A percentile compares a stretch with the other conserved stretches of the same genome.
These are phyloP conservation scores for Prunus campanulata DNA, from an alignment of 306 rosid species.

Conservation along the genomic window DNA sequence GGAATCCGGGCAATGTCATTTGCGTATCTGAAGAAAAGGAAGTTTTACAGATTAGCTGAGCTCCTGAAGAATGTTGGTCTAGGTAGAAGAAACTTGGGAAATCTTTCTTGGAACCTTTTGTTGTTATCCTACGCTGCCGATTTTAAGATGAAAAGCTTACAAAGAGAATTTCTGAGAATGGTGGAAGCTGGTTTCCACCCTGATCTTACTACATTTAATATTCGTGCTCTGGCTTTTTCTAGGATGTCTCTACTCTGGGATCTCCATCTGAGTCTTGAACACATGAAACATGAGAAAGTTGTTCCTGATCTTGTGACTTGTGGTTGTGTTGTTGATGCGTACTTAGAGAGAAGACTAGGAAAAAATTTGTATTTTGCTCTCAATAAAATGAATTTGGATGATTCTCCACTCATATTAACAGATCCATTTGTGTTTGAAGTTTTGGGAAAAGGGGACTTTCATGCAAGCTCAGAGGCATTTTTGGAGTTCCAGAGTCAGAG, in stretches of 20 bases:
- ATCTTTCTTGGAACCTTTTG: constrained; percentile 80
- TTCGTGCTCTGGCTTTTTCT: constrained; percentile 87
- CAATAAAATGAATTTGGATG: constrained; percentile 55
- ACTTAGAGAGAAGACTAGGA: constrained; percentile 67
- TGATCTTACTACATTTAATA: constrained; percentile 77
- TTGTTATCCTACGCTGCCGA: constrained; percentile 80
- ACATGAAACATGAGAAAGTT: constrained; percentile 62
- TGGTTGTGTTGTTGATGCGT: constrained; percentile 90
- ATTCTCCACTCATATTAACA: constrained; percentile 50
- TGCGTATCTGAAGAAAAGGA: constrained; percentile 51
- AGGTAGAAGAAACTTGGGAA: constrained; percentile 68
- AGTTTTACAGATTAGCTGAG: constrained; percentile 68
- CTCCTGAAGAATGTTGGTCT: constrained; percentile 76
- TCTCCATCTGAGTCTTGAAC: constrained; percentile 89
- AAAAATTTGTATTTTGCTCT: constrained; percentile 69
- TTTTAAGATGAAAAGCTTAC: constrained; percentile 92
- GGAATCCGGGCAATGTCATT: constrained; percentile 64
- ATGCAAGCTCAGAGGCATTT: constrained; percentile 74
- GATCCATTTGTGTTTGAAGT: constrained; percentile 79
- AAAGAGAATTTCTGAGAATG: constrained; percentile 79
- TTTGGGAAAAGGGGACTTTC: constrained; percentile 91
- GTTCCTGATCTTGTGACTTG: constrained; percentile 81
- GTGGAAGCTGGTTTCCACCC: constrained; percentile 68
- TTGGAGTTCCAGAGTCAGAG: constrained; percentile 49
- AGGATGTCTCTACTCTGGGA: constrained; percentile 91